Percentiles rank a stretch among this genome's conserved stretches.
Evolutionary conservation across 371 early-diverging fungal genomes (phyloP).

Genomic region (Actinomucor elegans): DNA sequence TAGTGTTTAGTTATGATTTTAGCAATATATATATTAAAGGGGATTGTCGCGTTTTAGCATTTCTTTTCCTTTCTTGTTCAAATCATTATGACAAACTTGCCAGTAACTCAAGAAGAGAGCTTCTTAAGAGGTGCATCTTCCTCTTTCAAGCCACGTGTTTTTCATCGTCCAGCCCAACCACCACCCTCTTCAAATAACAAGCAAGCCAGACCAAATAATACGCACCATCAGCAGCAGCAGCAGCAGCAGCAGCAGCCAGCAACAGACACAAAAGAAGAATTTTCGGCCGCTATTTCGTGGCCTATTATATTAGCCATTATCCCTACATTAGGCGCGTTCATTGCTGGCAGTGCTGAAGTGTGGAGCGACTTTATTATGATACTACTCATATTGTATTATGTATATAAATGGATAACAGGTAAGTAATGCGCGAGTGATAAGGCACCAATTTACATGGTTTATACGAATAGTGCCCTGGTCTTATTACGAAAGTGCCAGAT

Average conservation of each 20-base stretch:
- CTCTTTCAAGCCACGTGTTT: background rate
- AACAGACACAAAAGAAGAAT: slow-evolving; percentile 5
- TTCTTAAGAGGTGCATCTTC: background rate
- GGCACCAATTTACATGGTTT: background rate
- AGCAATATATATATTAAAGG: slow-evolving; percentile 1
- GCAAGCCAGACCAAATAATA: too few relatives aligned
- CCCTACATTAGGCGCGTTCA: slow-evolving; percentile 64
- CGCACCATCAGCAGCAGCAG: too few relatives aligned
- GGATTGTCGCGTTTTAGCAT: background rate
- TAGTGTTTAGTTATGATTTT: background rate
- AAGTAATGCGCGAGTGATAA: slow-evolving; percentile 8
- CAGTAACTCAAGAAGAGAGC: background rate
- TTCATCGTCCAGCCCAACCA: too few relatives aligned
- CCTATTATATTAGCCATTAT: slow-evolving; percentile 64
- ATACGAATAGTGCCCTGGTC: slow-evolving; percentile 67
- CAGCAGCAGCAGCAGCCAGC: background rate
- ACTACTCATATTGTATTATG: slow-evolving; percentile 61
- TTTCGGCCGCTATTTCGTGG: slow-evolving; percentile 49
- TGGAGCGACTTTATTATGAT: slow-evolving; percentile 70
- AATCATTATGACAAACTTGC: background rate
- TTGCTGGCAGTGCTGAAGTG: slow-evolving; percentile 63
- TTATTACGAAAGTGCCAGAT: slow-evolving; percentile 65
- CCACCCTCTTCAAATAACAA: too few relatives aligned
- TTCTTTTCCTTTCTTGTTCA: background rate
- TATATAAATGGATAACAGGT: slow-evolving; percentile 73